A percentile compares a stretch with the other conserved stretches of the same genome.
phyloP scores from a whole-genome alignment of 148 eudicot genomes.

The Rhododendron henanense region DNA sequence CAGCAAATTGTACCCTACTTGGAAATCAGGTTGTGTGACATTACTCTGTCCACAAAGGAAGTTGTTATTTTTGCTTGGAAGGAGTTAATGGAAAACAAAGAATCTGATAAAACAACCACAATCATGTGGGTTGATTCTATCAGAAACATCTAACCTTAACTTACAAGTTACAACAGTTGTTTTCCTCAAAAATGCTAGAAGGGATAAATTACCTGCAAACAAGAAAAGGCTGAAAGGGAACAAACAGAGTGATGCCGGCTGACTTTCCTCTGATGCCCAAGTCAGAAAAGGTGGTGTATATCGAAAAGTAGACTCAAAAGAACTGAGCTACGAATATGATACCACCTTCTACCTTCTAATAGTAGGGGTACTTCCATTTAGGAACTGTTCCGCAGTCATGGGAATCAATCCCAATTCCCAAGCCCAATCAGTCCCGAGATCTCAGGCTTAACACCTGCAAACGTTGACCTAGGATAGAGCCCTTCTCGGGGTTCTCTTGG shows the following conservation, averaged over 20 bases:
- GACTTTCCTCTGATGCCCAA: not conserved
- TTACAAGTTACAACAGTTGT: not conserved
- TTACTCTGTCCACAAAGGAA: not conserved
- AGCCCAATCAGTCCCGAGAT: not conserved
- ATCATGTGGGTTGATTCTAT: not conserved
- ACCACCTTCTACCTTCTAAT: not conserved
- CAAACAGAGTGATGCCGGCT: not conserved
- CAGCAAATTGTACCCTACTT: not conserved
- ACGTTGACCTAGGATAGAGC: not conserved
- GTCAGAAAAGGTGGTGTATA: not conserved
- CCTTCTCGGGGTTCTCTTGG: not conserved
- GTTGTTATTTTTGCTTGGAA: not conserved
- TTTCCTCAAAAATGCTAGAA: not conserved
- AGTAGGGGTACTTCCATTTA: not conserved
- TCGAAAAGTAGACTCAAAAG: not conserved
- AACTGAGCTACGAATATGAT: not conserved
- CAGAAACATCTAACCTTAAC: not conserved
- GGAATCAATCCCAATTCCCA: not conserved
- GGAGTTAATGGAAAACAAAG: not conserved
- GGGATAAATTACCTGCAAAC: not conserved
- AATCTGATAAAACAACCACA: not conserved
- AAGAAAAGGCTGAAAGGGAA: not conserved
- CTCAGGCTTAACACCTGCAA: not conserved
- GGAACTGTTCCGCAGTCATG: not conserved
- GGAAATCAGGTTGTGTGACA: not conserved